A percentile compares a stretch with the other conserved stretches of the same genome.
Evolutionary conservation across 2,329 filamentous ascomycete species (phyloP).

Genomic region (Aureobasidium sp.): DNA sequence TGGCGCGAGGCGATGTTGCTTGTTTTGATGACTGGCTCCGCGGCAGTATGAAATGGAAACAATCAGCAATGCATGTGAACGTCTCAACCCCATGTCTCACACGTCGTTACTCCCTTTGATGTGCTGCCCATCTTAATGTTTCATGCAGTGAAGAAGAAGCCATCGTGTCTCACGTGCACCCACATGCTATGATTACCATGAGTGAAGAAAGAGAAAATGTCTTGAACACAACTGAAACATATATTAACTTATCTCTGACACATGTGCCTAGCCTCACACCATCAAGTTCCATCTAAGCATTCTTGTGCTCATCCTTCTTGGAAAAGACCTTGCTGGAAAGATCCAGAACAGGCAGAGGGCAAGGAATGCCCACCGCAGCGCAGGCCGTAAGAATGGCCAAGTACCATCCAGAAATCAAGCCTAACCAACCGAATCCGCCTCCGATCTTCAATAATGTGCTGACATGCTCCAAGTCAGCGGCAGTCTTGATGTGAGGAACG

Average conservation of each 20-base stretch:
- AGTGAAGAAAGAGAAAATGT: neutral
- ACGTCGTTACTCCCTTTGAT: neutral
- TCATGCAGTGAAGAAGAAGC: neutral
- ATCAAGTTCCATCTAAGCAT: neutral
- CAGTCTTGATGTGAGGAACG: slow-evolving; percentile 18
- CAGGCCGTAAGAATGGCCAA: slow-evolving; percentile 22
- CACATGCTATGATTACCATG: no score
- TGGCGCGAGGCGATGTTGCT: neutral
- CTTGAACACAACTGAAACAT: neutral
- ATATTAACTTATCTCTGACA: neutral
- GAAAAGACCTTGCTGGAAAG: slow-evolving; percentile 22
- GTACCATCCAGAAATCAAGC: slow-evolving; percentile 25
- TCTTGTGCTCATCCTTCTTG: slow-evolving; percentile 6
- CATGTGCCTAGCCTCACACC: neutral
- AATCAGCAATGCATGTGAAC: neutral
- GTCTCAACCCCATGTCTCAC: neutral
- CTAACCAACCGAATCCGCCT: slow-evolving; percentile 26
- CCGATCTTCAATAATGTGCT: slow-evolving; percentile 22
- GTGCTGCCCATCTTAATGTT: no score
- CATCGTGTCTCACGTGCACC: no score
- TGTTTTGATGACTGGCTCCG: neutral
- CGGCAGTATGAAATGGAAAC: neutral
- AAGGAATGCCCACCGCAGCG: slow-evolving; percentile 23
- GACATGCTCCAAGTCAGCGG: slow-evolving; percentile 21
- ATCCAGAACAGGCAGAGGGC: slow-evolving; percentile 23